phyloP scores from a whole-genome alignment of 352 stramenopile species.

The Globisporangium spiculum region DNA sequence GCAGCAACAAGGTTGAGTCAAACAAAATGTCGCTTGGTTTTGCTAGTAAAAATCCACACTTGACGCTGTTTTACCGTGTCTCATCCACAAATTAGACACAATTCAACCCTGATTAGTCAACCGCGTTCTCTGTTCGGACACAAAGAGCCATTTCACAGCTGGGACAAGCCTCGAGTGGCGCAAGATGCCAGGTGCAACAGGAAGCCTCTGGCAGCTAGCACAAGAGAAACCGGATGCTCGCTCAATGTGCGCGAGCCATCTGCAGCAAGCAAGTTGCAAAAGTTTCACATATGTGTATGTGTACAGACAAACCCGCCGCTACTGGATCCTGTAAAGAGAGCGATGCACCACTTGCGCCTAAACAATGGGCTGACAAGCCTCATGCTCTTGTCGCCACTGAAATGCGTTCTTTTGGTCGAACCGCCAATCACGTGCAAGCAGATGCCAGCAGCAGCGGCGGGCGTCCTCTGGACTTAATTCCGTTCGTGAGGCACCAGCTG shows the following conservation, averaged over 20 bases:
- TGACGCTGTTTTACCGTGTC: neutral
- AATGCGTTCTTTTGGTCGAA: neutral
- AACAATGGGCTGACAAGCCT: neutral
- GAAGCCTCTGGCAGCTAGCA: neutral
- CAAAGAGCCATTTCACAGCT: conserved; percentile 21
- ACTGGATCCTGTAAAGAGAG: conserved; percentile 7
- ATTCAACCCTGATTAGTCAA: neutral
- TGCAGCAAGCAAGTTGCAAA: neutral
- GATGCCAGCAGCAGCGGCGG: neutral
- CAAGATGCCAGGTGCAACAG: conserved; percentile 8
- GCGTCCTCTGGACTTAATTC: conserved; percentile 4
- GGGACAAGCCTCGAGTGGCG: conserved; percentile 12
- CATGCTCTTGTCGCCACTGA: neutral
- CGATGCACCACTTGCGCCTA: neutral
- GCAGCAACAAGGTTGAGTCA: neutral
- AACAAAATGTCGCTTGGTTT: conserved; percentile 1
- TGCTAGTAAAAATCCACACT: neutral
- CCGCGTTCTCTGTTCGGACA: neutral
- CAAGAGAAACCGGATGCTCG: neutral
- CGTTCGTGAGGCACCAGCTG: neutral
- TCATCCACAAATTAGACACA: neutral
- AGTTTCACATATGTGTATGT: neutral
- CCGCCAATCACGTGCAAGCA: neutral
- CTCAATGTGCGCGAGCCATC: neutral
- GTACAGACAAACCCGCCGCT: neutral